A percentile compares a stretch with the other conserved stretches of the same genome.
Evolutionary conservation across 495 filamentous ascomycete species (phyloP).

Genomic region (Hypoxylon rickii): DNA sequence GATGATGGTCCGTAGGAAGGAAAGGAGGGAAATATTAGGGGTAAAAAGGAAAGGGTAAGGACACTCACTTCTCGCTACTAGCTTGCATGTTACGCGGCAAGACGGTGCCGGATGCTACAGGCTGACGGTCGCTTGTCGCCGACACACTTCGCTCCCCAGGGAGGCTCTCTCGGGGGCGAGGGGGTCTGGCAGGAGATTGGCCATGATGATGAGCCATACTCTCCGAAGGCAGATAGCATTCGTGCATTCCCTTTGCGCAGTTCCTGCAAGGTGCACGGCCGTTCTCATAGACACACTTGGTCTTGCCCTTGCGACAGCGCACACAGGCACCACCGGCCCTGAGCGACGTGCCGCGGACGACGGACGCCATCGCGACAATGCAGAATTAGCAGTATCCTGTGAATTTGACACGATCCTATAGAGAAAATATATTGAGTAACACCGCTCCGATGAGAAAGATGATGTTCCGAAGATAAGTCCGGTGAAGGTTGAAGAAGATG

Average conservation of each 20-base stretch:
- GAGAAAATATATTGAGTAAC: not conserved
- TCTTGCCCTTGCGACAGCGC: slow-evolving; percentile 60
- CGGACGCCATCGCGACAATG: slow-evolving; percentile 45
- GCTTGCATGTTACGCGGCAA: slow-evolving; percentile 49
- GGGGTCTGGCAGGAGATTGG: slow-evolving; percentile 43
- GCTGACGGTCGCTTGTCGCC: slow-evolving; percentile 50
- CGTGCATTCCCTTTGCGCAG: slow-evolving; percentile 59
- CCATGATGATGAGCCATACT: slow-evolving; percentile 53
- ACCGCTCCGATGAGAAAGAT: slow-evolving; percentile 17
- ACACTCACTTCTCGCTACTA: slow-evolving; percentile 53
- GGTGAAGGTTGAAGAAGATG: slow-evolving; percentile 23
- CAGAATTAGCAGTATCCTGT: slow-evolving; percentile 6
- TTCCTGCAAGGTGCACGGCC: slow-evolving; percentile 57
- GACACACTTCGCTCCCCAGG: slow-evolving; percentile 51
- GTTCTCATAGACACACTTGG: slow-evolving; percentile 59
- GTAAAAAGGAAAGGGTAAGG: slow-evolving; percentile 13
- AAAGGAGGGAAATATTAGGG: not conserved
- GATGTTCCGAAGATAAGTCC: slow-evolving; percentile 35
- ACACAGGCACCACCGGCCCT: slow-evolving; percentile 58
- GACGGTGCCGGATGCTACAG: slow-evolving; percentile 43
- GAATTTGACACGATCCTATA: not conserved
- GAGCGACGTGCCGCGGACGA: slow-evolving; percentile 55
- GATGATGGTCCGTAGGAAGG: not conserved
- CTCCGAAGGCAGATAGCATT: slow-evolving; percentile 58
- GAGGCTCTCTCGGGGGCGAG: slow-evolving; percentile 48